Evolutionary conservation across 2,329 filamentous ascomycete genomes (phyloP).

Genomic region (Phoma herbarum): DNA sequence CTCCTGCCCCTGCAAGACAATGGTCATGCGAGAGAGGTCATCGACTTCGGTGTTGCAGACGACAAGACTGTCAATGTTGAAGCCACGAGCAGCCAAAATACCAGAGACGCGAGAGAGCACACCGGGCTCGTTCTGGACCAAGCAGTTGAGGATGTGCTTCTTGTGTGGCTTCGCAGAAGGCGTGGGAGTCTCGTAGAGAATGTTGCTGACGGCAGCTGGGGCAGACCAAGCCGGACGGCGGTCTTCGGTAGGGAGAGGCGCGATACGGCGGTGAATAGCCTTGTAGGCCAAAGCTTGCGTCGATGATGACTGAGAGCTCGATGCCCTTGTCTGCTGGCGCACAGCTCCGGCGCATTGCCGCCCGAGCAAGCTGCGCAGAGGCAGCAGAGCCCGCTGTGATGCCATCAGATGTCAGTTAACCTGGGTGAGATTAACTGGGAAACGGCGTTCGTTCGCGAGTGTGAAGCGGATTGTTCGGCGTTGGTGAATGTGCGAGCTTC

Average conservation of each 20-base stretch:
- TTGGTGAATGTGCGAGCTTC: conserved; percentile 11
- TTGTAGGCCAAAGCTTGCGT: conserved; percentile 98
- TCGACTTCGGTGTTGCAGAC: conserved; percentile 98
- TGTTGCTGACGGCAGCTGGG: conserved; percentile 94
- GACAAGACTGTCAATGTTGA: conserved; percentile 98
- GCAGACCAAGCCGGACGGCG: conserved; percentile 83
- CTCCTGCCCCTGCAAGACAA: conserved; percentile 94
- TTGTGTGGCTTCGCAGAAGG: conserved; percentile 86
- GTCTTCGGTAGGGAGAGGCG: conserved; percentile 80
- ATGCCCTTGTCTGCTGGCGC: conserved; percentile 47
- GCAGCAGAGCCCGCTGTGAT: conserved; percentile 53
- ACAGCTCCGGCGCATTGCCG: conserved; percentile 38
- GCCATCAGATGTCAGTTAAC: conserved; percentile 49
- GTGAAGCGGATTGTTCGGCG: conserved; percentile 3
- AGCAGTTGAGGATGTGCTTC: conserved; percentile 95
- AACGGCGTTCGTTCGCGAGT: conserved; percentile 4
- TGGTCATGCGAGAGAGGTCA: conserved; percentile 97
- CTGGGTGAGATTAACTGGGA: conserved; percentile 33
- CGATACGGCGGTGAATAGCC: conserved; percentile 88
- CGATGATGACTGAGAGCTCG: conserved; percentile 65
- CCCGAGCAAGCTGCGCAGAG: conserved; percentile 46
- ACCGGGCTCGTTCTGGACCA: conserved; percentile 98
- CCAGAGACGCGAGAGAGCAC: conserved; percentile 96
- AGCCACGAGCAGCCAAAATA: conserved; percentile 92
- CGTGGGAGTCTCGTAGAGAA: conserved; percentile 96